Evolutionary conservation across 1,284 basidiomycete species (phyloP).

Genomic region (Amylostereum chailletii): DNA sequence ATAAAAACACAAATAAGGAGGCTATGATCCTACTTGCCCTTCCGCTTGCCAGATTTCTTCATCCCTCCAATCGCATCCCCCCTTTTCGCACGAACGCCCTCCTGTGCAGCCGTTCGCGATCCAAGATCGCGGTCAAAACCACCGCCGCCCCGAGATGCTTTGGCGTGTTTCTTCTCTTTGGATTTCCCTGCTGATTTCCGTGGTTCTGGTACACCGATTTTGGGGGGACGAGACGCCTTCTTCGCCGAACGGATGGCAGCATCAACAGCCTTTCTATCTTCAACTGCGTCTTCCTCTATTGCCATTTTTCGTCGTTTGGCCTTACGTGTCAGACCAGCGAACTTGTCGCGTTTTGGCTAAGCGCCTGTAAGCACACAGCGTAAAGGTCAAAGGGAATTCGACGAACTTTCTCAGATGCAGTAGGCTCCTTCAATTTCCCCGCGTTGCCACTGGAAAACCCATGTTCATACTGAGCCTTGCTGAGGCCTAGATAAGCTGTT

Average conservation of each 20-base stretch:
- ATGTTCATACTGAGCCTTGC: conserved; percentile 66
- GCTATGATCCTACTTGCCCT: conserved; percentile 15
- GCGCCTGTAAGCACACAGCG: conserved; percentile 7
- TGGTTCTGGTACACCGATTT: conserved; percentile 34
- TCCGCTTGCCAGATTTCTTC: conserved; percentile 37
- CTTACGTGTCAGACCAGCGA: conserved; percentile 76
- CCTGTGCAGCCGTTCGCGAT: conserved; percentile 17
- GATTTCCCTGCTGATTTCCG: conserved; percentile 12
- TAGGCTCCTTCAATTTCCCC: conserved; percentile 15
- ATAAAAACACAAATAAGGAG: no score
- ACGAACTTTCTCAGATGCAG: conserved; percentile 22
- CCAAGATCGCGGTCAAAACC: conserved; percentile 27
- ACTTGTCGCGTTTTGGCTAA: conserved; percentile 74
- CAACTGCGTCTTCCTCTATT: conserved; percentile 67
- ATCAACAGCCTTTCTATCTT: conserved; percentile 44
- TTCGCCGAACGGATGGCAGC: conserved; percentile 83
- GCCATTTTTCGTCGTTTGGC: conserved; percentile 83
- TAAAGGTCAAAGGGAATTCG: conserved; percentile 10
- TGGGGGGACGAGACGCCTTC: conserved; percentile 55
- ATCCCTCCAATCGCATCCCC: conserved; percentile 33
- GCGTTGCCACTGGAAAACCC: conserved; percentile 27
- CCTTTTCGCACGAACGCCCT: conserved; percentile 29
- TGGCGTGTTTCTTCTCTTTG: conserved; percentile 15
- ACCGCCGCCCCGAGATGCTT: conserved; percentile 12
- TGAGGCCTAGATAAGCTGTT: conserved; percentile 39